Base-by-base conservation (phyloP, 2,329 filamentous ascomycete genomes). In the Orbilia quercus region DNA sequence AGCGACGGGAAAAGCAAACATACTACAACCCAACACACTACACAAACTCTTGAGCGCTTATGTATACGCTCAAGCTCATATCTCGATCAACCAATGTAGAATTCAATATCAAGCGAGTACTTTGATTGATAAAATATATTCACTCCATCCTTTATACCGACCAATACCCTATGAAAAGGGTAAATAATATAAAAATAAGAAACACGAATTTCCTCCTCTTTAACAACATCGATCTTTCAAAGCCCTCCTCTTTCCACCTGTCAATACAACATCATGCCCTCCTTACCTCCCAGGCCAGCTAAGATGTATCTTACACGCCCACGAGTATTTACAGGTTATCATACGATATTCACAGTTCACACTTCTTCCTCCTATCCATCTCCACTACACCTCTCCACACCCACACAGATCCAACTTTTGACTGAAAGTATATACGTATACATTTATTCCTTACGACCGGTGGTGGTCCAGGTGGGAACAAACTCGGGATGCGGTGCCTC, bases 261-360 rank as follows among this genome's bases (percentile, higher is more conserved):
- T 40, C 36, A 54, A 54, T 53, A 36, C 36, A 51, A 28, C 63
- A 51, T 40, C 31, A 58, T 47, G 53, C 51, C 48, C 23, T 44
- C 45, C 38, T 36, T 22, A 2, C 31, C 55, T 28, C 25, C 53
- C 20, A 50, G 50, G 18, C 60, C 45, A 57, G 50, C 45, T 9
- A 62, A 44, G 64, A 69, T 69, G 64, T 69, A 69, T 69, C 64
- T 59, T 69, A 69, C 64, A 69, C 55, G 64, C 31, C 18, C 55
- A 45, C 34, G 42, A 64, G 31, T 72, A 72, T 64, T 60, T 65
- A 72, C 67, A 64, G 36, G 38, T 28, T 40, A 50, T 36, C 38
- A n/a, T 58, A 48, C 36, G 28, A 36, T 38, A 47, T 31, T 50
- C 44, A 59, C 16, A 44, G 7, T 34, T 47, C 14, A 9, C n/a